Conservation (phyloP, 106 monocot genomes). For the Xerophyta viscosa region DNA sequence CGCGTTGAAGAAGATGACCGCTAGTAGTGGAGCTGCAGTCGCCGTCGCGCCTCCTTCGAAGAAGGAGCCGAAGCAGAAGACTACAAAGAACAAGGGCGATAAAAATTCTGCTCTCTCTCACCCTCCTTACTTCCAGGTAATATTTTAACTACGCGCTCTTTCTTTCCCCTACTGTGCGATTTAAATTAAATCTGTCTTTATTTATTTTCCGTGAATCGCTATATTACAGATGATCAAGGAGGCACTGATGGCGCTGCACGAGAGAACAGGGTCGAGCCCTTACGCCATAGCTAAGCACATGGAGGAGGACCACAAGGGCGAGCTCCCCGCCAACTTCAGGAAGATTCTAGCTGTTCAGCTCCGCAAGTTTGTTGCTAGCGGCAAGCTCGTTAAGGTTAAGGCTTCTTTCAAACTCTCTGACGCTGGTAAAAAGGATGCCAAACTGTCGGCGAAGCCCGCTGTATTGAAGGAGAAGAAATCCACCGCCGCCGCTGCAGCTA, state of each 20-base stretch:
- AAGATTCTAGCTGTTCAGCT: slow-evolving; percentile 55
- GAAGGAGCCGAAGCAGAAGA: neutral
- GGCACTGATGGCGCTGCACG: slow-evolving; percentile 43
- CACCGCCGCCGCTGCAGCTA: neutral
- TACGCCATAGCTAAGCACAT: slow-evolving; percentile 76
- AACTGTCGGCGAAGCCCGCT: slow-evolving; percentile 2
- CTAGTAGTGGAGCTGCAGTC: neutral
- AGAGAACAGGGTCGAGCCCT: slow-evolving; percentile 57
- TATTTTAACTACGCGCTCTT: neutral
- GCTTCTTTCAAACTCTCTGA: slow-evolving; percentile 70
- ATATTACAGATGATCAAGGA: slow-evolving; percentile 65
- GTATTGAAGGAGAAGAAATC: slow-evolving; percentile 10
- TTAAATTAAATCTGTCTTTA: neutral
- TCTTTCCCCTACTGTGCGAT: neutral
- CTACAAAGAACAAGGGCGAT: slow-evolving; percentile 5
- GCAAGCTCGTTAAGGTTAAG: slow-evolving; percentile 65
- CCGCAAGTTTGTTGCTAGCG: slow-evolving; percentile 45
- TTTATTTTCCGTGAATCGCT: neutral
- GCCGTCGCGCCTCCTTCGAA: neutral
- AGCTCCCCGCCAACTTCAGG: slow-evolving; percentile 46
- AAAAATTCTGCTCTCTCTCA: slow-evolving; percentile 29
- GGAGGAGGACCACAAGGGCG: slow-evolving; percentile 59
- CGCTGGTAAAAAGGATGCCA: slow-evolving; percentile 19
- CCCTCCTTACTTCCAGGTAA: slow-evolving; percentile 55
- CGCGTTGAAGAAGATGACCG: neutral